Conservation (phyloP, 768 basidiomycete genomes). For the Neoboletus subvelutipes region DNA sequence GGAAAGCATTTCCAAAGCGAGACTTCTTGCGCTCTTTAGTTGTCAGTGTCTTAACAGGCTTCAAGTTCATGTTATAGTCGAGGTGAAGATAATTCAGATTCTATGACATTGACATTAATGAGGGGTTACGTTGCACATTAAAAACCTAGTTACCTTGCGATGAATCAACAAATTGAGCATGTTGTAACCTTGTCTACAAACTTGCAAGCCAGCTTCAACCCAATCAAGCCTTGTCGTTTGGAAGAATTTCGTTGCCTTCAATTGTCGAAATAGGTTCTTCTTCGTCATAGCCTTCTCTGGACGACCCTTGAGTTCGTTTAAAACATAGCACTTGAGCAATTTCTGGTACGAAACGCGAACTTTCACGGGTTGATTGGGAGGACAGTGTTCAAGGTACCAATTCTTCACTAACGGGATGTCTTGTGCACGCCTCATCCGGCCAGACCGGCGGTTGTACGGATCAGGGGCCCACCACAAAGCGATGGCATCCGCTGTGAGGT, state of each 20-base stretch:
- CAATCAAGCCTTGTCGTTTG: conserved; percentile 97
- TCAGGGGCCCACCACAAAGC: conserved; percentile 99
- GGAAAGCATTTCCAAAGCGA: conserved; percentile 99
- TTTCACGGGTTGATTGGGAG: conserved; percentile 94
- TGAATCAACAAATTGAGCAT: conserved; percentile 99
- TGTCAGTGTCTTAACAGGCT: conserved; percentile 95
- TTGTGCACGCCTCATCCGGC: conserved; percentile 90
- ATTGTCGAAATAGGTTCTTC: conserved; percentile 93
- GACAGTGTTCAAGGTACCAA: conserved; percentile 99
- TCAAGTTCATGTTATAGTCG: conserved; percentile 99
- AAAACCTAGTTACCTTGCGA: conserved; percentile 66
- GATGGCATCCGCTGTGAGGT: conserved; percentile 93
- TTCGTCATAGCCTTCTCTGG: conserved; percentile 97
- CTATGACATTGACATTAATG: conserved; percentile 35
- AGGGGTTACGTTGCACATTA: background rate
- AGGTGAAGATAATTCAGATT: conserved; percentile 92
- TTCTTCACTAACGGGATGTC: conserved; percentile 96
- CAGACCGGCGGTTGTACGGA: conserved; percentile 90
- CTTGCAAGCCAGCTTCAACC: conserved; percentile 98
- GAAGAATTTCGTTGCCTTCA: conserved; percentile 99
- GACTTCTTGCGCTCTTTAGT: conserved; percentile 99
- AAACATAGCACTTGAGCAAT: conserved; percentile 89
- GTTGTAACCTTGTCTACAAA: conserved; percentile 98
- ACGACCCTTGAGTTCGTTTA: conserved; percentile 88
- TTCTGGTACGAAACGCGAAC: conserved; percentile 99